Evolutionary conservation across 179 eudicot genomes (phyloP), one percentile per base, ranked within the genome.

Genomic region (Silene coronaria): DNA sequence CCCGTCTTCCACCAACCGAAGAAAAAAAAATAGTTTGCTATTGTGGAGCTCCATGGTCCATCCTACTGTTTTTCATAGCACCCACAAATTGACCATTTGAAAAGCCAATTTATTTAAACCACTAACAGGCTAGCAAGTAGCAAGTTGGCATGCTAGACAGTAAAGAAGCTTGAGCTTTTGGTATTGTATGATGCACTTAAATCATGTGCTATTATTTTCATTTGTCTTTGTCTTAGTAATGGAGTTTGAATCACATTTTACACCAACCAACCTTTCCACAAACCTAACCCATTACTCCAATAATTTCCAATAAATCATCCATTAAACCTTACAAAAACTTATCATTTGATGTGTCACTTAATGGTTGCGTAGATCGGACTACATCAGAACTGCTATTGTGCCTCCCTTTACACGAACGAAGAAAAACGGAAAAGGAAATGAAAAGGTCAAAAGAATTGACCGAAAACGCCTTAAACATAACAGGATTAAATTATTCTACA

Each of bases 271-370:
- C 70, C 64, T 14, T 46, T 19, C 67, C 17, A 71, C 51, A 8
- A 30, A 70, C 74, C 75, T 70, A 68, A 14, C 48, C 79, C 73
- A 76, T 64, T 76, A 26, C 63, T 58, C 67, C 67, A 36, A 55
- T 16, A 6, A 38, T 27, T 23, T n/a, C 74, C 58, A 28, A 26
- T 32, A 8, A 67, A 13, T 59, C 42, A 58, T 14, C 59, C 61
- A 32, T 21, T 46, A 67, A 28, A 10, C 28, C 60, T 38, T 58
- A 11, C 9, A 57, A 24, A 58, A 5, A n/a, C 27, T 5, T 34
- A 30, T 28, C 48, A 28, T 66, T 66, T 19, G 22, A 17, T 36
- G 21, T 32, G 6, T 66, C 46, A 28, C 34, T 14, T 32, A 13
- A 66, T 6, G 13, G 21, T 23, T 60, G 64, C 4, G 4, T 21